Percentiles rank a stretch among this genome's conserved stretches.
phyloP scores from a whole-genome alignment of 106 monocot species.

The Vanilla planifolia region DNA sequence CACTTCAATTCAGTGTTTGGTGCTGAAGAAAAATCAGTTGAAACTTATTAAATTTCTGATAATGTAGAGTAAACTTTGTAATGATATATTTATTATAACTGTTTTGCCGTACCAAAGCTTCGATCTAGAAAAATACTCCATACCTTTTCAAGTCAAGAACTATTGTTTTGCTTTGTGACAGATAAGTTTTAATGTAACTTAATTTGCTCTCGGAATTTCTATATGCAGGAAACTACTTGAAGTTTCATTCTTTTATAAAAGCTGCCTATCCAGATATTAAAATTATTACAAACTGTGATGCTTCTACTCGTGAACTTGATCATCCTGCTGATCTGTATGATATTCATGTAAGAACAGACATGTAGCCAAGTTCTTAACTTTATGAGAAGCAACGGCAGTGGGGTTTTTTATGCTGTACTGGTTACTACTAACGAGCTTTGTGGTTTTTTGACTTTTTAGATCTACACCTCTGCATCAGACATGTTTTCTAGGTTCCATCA shows the following conservation, averaged over 20 bases:
- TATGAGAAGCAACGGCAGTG: no score
- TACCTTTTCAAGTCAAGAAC: no score
- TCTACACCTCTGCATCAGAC: constrained; percentile 61
- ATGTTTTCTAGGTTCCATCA: constrained; percentile 66
- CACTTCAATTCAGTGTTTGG: no score
- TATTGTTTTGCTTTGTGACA: neutral
- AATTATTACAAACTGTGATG: constrained; percentile 88
- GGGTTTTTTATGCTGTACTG: neutral
- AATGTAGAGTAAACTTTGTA: no score
- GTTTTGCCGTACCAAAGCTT: neutral
- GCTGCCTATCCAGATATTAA: constrained; percentile 77
- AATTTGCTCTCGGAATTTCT: neutral
- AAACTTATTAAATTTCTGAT: neutral
- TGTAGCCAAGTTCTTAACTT: neutral
- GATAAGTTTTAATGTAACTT: neutral
- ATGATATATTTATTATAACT: neutral
- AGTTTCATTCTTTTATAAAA: constrained; percentile 72
- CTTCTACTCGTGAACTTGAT: constrained; percentile 52
- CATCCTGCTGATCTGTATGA: constrained; percentile 75
- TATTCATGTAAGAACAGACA: constrained; percentile 59
- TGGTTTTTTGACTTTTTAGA: constrained; percentile 24
- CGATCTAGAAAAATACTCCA: neutral
- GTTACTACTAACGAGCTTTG: neutral
- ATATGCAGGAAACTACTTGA: constrained; percentile 72
- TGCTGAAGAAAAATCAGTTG: neutral